Evolutionary conservation across 2,329 filamentous ascomycete species (phyloP).

Genomic region (Curvularia spicifera): DNA sequence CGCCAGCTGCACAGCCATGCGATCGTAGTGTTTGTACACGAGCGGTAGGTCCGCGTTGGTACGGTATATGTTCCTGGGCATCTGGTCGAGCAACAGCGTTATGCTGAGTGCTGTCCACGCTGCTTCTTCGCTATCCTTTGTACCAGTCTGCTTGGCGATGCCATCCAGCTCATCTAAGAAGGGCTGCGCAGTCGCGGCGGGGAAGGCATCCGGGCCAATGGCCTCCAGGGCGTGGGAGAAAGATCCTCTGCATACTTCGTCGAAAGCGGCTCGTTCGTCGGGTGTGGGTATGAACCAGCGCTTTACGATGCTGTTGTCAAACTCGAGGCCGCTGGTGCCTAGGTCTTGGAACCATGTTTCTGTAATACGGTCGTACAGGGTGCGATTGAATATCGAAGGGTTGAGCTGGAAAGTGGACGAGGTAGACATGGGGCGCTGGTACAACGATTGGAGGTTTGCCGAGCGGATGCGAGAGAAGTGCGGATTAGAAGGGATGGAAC

Average conservation of each 20-base stretch:
- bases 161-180: slow-evolving; percentile 46
- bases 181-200: slow-evolving; percentile 45
- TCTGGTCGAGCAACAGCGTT: slow-evolving; percentile 66
- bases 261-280: slow-evolving; percentile 47
- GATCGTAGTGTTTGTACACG: slow-evolving; percentile 64
- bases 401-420: slow-evolving; percentile 42
- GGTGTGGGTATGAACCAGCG: slow-evolving; percentile 49
- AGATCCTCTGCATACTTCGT: slow-evolving; percentile 43
- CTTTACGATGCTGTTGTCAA: slow-evolving; percentile 34
- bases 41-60: slow-evolving; percentile 51
- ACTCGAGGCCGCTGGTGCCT: slow-evolving; percentile 30
- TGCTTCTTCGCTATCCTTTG: slow-evolving; percentile 25
- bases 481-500: slow-evolving; percentile 10
- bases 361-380: slow-evolving; percentile 47
- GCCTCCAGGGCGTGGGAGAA: slow-evolving; percentile 48
- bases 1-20: slow-evolving; percentile 57
- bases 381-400: slow-evolving; percentile 49
- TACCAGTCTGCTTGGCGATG: slow-evolving; percentile 12
- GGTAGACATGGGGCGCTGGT: slow-evolving; percentile 37
- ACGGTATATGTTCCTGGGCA: slow-evolving; percentile 68
- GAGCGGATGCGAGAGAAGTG: slow-evolving; percentile 7
- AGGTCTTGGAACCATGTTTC: slow-evolving; percentile 51
- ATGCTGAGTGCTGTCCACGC: slow-evolving; percentile 56
- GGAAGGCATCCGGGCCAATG: slow-evolving; percentile 45
- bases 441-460: slow-evolving; percentile 1